Conservation (phyloP, 139 green algal genomes). For the Tetradesmus lagerheimii region DNA sequence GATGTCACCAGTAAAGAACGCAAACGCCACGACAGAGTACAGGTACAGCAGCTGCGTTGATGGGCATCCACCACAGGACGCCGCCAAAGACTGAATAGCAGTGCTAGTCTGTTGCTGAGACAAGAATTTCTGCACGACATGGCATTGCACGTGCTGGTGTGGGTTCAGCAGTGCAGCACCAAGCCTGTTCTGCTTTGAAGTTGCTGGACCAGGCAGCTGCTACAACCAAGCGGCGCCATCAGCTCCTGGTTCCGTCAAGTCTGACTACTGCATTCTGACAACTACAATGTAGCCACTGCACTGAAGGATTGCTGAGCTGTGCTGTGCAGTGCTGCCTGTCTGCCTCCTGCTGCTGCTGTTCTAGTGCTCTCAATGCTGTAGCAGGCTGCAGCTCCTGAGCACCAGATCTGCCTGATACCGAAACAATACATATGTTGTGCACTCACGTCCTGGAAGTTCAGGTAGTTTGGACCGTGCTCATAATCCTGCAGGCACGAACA, state of each 20-base stretch:
- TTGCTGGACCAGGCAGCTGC: neutral
- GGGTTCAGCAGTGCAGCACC: too few species aligned
- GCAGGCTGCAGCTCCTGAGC: neutral
- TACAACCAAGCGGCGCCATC: neutral
- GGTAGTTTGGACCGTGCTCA: conserved; percentile 51
- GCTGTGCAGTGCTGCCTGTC: neutral
- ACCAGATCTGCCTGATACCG: neutral
- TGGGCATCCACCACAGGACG: too few species aligned
- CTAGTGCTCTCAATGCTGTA: neutral
- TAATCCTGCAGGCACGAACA: conserved; percentile 29
- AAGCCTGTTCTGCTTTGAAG: too few species aligned
- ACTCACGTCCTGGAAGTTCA: conserved; percentile 52
- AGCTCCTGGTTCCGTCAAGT: neutral
- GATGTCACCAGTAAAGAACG: neutral
- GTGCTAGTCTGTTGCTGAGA: too few species aligned
- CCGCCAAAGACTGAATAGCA: too few species aligned
- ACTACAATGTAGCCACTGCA: too few species aligned
- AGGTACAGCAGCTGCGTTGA: too few species aligned
- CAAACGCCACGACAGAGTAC: neutral
- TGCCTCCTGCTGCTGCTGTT: conserved; percentile 23
- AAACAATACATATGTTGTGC: neutral
- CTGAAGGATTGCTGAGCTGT: too few species aligned
- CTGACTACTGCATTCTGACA: too few species aligned
- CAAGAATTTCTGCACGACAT: too few species aligned
- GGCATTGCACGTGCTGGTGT: too few species aligned